Conservation (phyloP, 495 filamentous ascomycete genomes). For the Penicillium coprophilum region DNA sequence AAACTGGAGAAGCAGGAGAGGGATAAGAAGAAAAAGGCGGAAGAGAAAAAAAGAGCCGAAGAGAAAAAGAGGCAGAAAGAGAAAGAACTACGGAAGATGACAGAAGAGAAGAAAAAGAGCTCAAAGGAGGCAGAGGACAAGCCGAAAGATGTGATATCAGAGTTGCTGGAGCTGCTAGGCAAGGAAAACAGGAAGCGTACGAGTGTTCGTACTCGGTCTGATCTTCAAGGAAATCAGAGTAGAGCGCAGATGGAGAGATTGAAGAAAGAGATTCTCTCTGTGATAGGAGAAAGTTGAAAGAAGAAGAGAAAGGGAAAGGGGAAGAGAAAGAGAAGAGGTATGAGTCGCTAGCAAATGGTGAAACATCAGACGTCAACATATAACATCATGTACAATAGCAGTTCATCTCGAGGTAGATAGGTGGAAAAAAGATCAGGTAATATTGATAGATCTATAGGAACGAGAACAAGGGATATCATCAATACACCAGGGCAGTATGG, state of each 20-base stretch:
- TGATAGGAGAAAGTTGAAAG: too few species aligned
- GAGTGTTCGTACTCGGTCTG: too few species aligned
- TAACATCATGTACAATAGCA: neutral
- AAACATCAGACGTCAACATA: neutral
- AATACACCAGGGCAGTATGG: neutral
- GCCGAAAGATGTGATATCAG: too few species aligned
- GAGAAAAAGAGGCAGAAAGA: neutral
- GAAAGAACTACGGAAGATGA: neutral
- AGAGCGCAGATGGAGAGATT: too few species aligned
- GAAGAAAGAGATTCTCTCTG: too few species aligned
- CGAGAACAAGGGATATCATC: neutral
- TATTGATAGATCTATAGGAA: neutral
- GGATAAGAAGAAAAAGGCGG: neutral
- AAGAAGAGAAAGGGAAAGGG: too few species aligned
- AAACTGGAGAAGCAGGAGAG: neutral
- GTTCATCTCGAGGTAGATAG: neutral
- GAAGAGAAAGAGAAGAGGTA: neutral
- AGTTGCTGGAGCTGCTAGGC: too few species aligned
- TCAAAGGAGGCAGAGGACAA: too few species aligned
- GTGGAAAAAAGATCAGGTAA: neutral
- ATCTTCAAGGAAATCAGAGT: too few species aligned
- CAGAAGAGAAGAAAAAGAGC: neutral
- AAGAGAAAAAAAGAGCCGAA: neutral
- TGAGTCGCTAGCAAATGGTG: neutral
- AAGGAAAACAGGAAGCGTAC: too few species aligned